Percentiles rank a stretch among this genome's conserved stretches.
Conservation (phyloP, 2,329 filamentous ascomycete genomes). For the Gliomastix tumulicola region DNA sequence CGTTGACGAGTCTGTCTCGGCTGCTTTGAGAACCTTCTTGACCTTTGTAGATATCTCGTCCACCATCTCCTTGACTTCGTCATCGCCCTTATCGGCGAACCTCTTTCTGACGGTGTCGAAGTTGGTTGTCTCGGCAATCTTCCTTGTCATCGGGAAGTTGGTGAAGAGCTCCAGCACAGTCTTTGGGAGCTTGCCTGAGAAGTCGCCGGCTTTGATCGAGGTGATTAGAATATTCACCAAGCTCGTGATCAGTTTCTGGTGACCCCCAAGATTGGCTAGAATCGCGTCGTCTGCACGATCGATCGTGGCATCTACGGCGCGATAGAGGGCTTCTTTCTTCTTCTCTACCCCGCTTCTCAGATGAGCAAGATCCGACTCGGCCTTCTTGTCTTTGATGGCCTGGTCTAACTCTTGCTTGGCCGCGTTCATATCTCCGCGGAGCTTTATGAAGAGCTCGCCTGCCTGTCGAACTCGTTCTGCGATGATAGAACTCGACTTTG, state of each 20-base stretch:
- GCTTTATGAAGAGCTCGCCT: conserved; percentile 39
- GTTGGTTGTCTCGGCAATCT: conserved; percentile 57
- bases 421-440: conserved; percentile 40
- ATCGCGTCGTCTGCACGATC: conserved; percentile 47
- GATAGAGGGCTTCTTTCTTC: conserved; percentile 40
- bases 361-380: conserved; percentile 23
- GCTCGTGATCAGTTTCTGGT: conserved; percentile 48
- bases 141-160: conserved; percentile 53
- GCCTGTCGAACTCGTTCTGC: conserved; percentile 43
- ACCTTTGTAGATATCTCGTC: conserved; percentile 46
- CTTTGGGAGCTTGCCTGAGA: conserved; percentile 45
- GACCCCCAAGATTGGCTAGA: conserved; percentile 49
- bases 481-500: conserved; percentile 28
- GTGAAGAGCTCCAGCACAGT: conserved; percentile 54
- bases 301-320: conserved; percentile 45
- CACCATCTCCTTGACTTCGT: conserved; percentile 55
- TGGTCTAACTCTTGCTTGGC: conserved; percentile 37
- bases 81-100: conserved; percentile 58
- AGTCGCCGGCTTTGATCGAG: conserved; percentile 45
- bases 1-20: conserved; percentile 23
- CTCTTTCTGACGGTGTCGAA: conserved; percentile 58
- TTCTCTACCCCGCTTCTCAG: conserved; percentile 32
- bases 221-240: conserved; percentile 47
- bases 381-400: conserved; percentile 31
- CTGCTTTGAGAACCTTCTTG: conserved; percentile 27